Base-by-base conservation (phyloP, 768 basidiomycete genomes). In the Collybia sp. region DNA sequence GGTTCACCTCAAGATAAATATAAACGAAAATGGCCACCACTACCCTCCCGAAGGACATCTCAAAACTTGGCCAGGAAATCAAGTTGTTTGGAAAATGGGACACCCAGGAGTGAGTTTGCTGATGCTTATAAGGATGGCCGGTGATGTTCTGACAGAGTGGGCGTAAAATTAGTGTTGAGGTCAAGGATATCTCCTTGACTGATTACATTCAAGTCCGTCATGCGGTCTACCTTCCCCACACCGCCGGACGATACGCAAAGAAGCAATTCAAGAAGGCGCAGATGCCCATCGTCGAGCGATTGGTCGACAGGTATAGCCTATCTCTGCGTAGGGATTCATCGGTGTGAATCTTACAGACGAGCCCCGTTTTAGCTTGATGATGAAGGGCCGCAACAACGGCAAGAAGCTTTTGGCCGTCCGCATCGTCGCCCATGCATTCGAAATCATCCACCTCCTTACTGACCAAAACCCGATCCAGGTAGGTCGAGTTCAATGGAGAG, bases 181-280 rank as follows among this genome's bases (percentile, higher is more conserved):
- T 97, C 65, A 96, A 96, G 76, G 96, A 99, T 64, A 98, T 99
- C 70, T 99, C 96, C 57, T 72, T 99, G 60, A 89, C 90, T 48
- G 96, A 99, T 72, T 98, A 99, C 84, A 96, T 99, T 71, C 94
- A 98, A 79, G 87, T 95, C 71, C 91, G 91, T 65, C 91, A 96
- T 67, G 86, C 93, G 43, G 95, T 97, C 65, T 98, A 93, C 75
- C 72, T 96, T 47, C 95, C 95, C 50, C 95, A 99, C 81, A 99
- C 96, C 51, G 94, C 95, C 54, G 96, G 96, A 56, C 92, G 96
- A 70, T 98, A 97, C 69, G 92, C 94, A 63, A 94, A 94, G 80
- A 97, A 97, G 78, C 94, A 97, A 72, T 99, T 98, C 85, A 97
- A 94, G 81, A 99, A 99, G 84, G 93, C 93, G 5, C 92, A 96